Conservation (phyloP, 2,329 filamentous ascomycete species). For the Emergomyces orientalis region DNA sequence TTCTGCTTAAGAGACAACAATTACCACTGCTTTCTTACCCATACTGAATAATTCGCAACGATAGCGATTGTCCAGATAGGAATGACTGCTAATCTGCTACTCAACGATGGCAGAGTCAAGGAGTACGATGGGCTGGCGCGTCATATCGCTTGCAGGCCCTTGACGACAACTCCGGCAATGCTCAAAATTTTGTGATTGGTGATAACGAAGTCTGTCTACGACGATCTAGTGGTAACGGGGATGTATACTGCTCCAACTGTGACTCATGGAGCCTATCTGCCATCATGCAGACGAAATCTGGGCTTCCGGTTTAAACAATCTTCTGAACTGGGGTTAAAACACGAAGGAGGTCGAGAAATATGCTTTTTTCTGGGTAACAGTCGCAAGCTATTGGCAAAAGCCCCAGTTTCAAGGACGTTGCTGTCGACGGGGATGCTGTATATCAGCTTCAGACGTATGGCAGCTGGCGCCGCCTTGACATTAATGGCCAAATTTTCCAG, state of each 20-base stretch:
- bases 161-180: not conserved
- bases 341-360: not conserved
- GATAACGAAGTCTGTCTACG: not conserved
- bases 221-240: not conserved
- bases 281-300: not conserved
- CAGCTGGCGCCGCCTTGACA: not conserved
- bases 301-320: not conserved
- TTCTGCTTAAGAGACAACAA: too few relatives aligned
- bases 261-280: not conserved
- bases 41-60: too few relatives aligned
- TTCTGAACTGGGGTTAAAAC: not conserved
- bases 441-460: not conserved
- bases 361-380: not conserved
- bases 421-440: not conserved
- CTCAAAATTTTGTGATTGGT: not conserved
- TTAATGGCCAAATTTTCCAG: not conserved
- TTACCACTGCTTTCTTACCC: too few relatives aligned
- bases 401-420: not conserved
- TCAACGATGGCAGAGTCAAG: too few relatives aligned
- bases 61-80: too few relatives aligned
- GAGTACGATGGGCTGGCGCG: too few relatives aligned
- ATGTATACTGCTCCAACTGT: not conserved
- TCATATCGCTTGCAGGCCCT: not conserved
- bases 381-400: not conserved
- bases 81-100: too few relatives aligned